Evolutionary conservation across 257 asterid species (phyloP).

Genomic region (Solanum pennellii): DNA sequence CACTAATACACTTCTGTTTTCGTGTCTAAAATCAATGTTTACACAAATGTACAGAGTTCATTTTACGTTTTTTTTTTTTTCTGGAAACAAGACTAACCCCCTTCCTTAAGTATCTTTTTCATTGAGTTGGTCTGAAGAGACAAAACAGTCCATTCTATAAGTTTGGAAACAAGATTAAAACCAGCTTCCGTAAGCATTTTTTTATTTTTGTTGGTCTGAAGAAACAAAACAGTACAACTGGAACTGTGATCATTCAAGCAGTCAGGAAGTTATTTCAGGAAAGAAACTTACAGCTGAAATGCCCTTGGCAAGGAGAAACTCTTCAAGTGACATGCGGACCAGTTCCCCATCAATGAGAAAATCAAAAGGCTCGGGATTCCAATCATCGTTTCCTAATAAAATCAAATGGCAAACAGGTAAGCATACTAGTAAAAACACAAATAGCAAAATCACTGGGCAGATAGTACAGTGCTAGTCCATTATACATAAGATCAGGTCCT

Average conservation of each 20-base stretch:
- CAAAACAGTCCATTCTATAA: background rate
- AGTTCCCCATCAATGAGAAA: conserved; percentile 82
- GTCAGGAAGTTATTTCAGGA: background rate
- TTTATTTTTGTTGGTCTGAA: background rate
- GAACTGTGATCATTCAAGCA: background rate
- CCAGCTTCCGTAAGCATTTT: background rate
- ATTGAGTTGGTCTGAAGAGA: background rate
- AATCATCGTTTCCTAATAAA: conserved; percentile 45
- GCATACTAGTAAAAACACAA: background rate
- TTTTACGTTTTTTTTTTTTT: background rate
- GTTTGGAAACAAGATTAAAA: background rate
- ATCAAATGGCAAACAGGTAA: background rate
- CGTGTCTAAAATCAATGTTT: background rate
- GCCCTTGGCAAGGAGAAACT: conserved; percentile 85
- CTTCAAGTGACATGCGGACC: conserved; percentile 83
- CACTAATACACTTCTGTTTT: background rate
- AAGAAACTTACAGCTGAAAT: conserved; percentile 63
- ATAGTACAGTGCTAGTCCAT: background rate
- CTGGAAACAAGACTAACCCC: background rate
- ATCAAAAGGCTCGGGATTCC: conserved; percentile 77
- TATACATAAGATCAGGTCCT: background rate
- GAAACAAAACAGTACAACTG: background rate
- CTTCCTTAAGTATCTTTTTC: background rate
- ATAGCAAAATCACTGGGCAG: background rate
- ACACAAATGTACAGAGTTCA: background rate